Percentiles rank a stretch among this genome's conserved stretches.
phyloP scores from a whole-genome alignment of 441 rosid genomes.

The Jatropha multifida region DNA sequence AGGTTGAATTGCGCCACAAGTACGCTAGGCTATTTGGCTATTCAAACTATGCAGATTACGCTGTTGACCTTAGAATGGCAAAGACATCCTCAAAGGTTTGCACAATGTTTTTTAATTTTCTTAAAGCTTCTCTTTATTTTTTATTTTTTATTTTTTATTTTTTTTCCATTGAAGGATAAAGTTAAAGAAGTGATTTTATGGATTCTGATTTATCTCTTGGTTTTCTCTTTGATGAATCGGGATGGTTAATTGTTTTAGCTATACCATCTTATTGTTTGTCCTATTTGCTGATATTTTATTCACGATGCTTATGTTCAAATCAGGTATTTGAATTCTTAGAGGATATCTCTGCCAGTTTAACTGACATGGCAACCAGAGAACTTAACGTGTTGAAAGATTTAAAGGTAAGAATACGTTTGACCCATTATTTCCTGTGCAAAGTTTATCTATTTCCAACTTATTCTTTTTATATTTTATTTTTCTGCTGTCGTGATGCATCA shows the following conservation, averaged over 20 bases:
- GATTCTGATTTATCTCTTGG: constrained; percentile 5
- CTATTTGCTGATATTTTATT: constrained; percentile 16
- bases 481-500: constrained; percentile 35
- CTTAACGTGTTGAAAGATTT: constrained; percentile 65
- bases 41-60: constrained; percentile 84
- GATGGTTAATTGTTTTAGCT: constrained; percentile 8
- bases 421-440: constrained; percentile 16
- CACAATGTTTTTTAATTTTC: constrained; percentile 16
- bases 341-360: constrained; percentile 77
- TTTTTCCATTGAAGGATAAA: neutral
- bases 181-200: constrained; percentile 6
- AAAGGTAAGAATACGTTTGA: constrained; percentile 54
- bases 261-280: constrained; percentile 3
- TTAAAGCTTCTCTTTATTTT: constrained; percentile 1
- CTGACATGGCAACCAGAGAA: constrained; percentile 71
- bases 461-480: constrained; percentile 20
- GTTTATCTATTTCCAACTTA: constrained; percentile 11
- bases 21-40: constrained; percentile 80
- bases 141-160: neutral
- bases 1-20: constrained; percentile 90
- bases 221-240: neutral
- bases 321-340: constrained; percentile 93
- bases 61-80: constrained; percentile 80
- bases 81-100: constrained; percentile 81
- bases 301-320: constrained; percentile 12